Conservation (phyloP, 1,284 basidiomycete genomes). For the Microbotryum intermedium region DNA sequence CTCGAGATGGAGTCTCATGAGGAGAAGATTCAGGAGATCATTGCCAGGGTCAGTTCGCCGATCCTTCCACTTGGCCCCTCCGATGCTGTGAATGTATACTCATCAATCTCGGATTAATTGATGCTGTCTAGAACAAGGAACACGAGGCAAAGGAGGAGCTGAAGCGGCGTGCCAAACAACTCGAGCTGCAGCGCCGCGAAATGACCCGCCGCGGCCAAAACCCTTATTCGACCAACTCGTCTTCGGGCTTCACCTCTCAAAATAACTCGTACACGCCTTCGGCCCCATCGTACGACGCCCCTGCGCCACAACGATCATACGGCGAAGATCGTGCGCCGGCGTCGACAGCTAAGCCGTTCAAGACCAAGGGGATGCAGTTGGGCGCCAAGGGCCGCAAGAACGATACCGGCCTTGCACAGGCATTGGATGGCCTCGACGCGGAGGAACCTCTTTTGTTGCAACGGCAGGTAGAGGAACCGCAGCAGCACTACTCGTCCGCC, state of each 20-base stretch:
- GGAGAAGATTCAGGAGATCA: slow-evolving; percentile 99
- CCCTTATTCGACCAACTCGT: slow-evolving; percentile 32
- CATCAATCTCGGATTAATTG: neutral
- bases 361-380: slow-evolving; percentile 95
- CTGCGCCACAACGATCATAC: slow-evolving; percentile 8
- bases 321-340: neutral
- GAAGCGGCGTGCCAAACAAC: slow-evolving; percentile 92
- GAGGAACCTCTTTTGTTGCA: slow-evolving; percentile 42
- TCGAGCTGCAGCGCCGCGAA: slow-evolving; percentile 94
- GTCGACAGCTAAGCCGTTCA: slow-evolving; percentile 51
- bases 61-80: neutral
- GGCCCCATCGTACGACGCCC: slow-evolving; percentile 18
- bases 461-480: slow-evolving; percentile 18
- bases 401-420: slow-evolving; percentile 74
- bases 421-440: slow-evolving; percentile 51
- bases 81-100: neutral
- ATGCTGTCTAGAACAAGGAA: slow-evolving; percentile 69
- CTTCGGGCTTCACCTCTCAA: slow-evolving; percentile 11
- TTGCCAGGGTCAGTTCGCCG: slow-evolving; percentile 60
- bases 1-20: slow-evolving; percentile 99
- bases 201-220: slow-evolving; percentile 62
- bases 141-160: slow-evolving; percentile 99
- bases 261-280: slow-evolving; percentile 14
- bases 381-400: slow-evolving; percentile 64
- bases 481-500: slow-evolving; percentile 24